A percentile compares a stretch with the other conserved stretches of the same genome.
Evolutionary conservation across 2,329 filamentous ascomycete genomes (phyloP).

Genomic region (Verruconis gallopava): DNA sequence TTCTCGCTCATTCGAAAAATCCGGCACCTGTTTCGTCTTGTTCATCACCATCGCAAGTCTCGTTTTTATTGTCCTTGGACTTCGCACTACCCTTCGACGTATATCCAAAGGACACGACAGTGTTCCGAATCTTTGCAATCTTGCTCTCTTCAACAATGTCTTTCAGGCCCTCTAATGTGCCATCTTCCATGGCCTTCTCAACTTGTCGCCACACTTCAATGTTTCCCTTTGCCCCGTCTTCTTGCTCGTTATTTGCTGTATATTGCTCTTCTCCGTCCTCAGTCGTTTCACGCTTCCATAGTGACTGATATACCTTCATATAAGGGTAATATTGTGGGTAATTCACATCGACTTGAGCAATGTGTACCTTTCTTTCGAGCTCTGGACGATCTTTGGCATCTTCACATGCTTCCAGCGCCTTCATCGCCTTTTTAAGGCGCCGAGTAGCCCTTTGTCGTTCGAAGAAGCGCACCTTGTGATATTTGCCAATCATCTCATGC

Average conservation of each 20-base stretch:
- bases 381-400: constrained; percentile 39
- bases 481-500: constrained; percentile 60
- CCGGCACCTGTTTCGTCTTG: constrained; percentile 4
- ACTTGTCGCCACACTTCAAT: constrained; percentile 56
- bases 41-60: neutral
- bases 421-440: constrained; percentile 50
- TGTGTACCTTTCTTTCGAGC: constrained; percentile 47
- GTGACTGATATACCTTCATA: constrained; percentile 53
- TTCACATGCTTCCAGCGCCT: constrained; percentile 40
- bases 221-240: constrained; percentile 26
- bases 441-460: constrained; percentile 62
- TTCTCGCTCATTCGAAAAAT: constrained; percentile 7
- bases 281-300: constrained; percentile 32
- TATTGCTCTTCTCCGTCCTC: constrained; percentile 19
- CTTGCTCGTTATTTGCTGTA: constrained; percentile 19
- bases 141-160: constrained; percentile 32
- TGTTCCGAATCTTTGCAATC: neutral
- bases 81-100: neutral
- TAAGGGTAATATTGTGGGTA: constrained; percentile 64
- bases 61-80: neutral
- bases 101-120: neutral
- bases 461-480: constrained; percentile 77
- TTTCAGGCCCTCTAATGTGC: constrained; percentile 41
- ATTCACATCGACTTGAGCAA: constrained; percentile 59
- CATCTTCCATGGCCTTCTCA: constrained; percentile 49